phyloP scores from a whole-genome alignment of 441 rosid species.

The Theobroma grandiflorum region DNA sequence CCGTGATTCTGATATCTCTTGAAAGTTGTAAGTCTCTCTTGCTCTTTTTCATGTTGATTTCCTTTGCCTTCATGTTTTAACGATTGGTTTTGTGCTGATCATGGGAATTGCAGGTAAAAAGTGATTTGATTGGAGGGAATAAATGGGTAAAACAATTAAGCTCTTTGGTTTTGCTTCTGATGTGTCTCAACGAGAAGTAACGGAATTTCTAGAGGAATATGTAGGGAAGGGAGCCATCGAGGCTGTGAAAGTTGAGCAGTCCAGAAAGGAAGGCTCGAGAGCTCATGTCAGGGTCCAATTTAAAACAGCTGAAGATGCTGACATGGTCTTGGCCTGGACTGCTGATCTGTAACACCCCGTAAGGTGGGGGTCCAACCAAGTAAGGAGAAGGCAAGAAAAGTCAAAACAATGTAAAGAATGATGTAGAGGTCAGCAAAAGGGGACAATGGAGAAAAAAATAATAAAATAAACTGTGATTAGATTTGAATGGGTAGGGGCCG shows the following conservation, averaged over 20 bases:
- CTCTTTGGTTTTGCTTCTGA: slow-evolving; percentile 42
- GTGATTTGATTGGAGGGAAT: not conserved
- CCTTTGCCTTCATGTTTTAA: not conserved
- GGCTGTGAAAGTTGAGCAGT: slow-evolving; percentile 32
- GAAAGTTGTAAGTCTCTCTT: not conserved
- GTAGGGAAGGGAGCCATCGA: slow-evolving; percentile 37
- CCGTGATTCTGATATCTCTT: not conserved
- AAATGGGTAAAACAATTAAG: slow-evolving; percentile 45
- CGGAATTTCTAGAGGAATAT: slow-evolving; percentile 41
- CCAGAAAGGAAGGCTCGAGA: slow-evolving; percentile 29
- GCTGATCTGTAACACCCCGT: no score
- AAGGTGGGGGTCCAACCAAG: no score
- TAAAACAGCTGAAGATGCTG: slow-evolving; percentile 29
- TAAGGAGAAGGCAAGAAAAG: no score
- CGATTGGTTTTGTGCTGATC: no score
- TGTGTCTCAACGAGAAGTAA: slow-evolving; percentile 32
- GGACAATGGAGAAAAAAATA: no score
- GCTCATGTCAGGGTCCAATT: slow-evolving; percentile 48
- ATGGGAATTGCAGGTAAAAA: not conserved
- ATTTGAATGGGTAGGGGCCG: no score
- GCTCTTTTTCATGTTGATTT: not conserved
- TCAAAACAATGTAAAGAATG: no score
- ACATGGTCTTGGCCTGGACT: slow-evolving; percentile 2
- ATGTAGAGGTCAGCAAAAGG: no score
- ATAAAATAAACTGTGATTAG: no score